Percentiles rank a stretch among this genome's conserved stretches.
phyloP scores from a whole-genome alignment of 495 filamentous ascomycete genomes.

The Symbiotaphrina buchneri region DNA sequence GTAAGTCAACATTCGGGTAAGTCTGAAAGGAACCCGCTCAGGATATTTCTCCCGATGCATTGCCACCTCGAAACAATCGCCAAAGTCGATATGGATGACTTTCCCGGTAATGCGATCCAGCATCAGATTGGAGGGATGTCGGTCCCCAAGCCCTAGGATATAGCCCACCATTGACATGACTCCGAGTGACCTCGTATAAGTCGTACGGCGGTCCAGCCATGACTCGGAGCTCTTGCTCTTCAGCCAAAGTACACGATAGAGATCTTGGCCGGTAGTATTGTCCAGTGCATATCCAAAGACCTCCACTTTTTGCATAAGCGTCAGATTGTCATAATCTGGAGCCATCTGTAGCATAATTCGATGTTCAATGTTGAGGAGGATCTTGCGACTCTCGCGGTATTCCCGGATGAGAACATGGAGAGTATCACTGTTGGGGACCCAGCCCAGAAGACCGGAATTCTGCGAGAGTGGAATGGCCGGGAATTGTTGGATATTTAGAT shows the following conservation, averaged over 20 bases:
- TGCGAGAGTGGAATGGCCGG: conserved; percentile 90
- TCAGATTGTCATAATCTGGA: conserved; percentile 93
- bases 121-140: conserved; percentile 94
- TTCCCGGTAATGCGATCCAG: conserved; percentile 87
- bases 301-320: conserved; percentile 98
- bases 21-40: conserved; percentile 87
- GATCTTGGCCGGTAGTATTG: conserved; percentile 95
- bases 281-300: conserved; percentile 97
- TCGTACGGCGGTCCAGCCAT: conserved; percentile 91
- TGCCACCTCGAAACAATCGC: conserved; percentile 97
- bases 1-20: conserved; percentile 96
- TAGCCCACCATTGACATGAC: conserved; percentile 99
- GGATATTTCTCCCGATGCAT: conserved; percentile 99
- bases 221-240: conserved; percentile 96
- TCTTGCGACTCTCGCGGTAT: conserved; percentile 89
- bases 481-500: conserved; percentile 86
- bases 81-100: conserved; percentile 96
- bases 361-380: conserved; percentile 95
- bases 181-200: conserved; percentile 89
- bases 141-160: conserved; percentile 87
- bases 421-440: conserved; percentile 97
- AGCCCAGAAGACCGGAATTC: conserved; percentile 81
- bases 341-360: conserved; percentile 99
- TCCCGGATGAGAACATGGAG: conserved; percentile 90
- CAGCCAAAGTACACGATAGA: conserved; percentile 93